These are phyloP conservation scores for Elymus sibiricus DNA, from an alignment of 176 grass and related monocot species.

Conservation along the genomic window DNA sequence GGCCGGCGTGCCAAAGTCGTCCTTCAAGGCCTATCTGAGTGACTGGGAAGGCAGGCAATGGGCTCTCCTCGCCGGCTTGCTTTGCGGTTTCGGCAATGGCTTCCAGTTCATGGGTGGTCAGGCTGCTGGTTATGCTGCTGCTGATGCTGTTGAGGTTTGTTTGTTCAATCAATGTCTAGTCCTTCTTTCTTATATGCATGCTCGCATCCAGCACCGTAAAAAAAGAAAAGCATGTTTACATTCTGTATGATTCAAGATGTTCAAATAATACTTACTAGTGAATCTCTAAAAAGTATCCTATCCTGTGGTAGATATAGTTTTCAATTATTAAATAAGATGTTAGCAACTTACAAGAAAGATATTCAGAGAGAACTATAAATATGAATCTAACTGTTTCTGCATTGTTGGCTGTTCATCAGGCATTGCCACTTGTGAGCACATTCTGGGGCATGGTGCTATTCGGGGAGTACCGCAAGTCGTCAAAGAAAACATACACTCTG, in stretches of 20 bases:
- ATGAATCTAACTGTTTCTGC: not conserved
- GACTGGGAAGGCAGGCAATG: constrained; percentile 89
- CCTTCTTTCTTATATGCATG: not conserved
- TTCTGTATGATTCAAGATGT: not conserved
- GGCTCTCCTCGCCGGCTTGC: constrained; percentile 71
- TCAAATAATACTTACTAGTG: not conserved
- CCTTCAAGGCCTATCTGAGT: constrained; percentile 60
- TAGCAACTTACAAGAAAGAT: no score
- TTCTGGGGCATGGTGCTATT: constrained; percentile 72
- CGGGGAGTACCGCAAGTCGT: constrained; percentile 62
- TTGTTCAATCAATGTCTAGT: not conserved
- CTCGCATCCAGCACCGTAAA: no score
- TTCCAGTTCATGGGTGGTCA: constrained; percentile 75
- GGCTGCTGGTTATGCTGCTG: constrained; percentile 72
- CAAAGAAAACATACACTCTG: constrained; percentile 52
- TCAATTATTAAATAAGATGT: no score
- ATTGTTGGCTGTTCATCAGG: constrained; percentile 28
- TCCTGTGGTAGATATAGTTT: not conserved
- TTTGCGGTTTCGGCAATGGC: constrained; percentile 81
- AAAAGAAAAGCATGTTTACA: no score
- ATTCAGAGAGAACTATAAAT: not conserved
- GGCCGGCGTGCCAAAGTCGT: constrained; percentile 63
- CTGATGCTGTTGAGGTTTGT: constrained; percentile 70
- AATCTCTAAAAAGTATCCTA: not conserved
- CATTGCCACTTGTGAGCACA: constrained; percentile 77